These are phyloP conservation scores for Solanum dulcamara DNA, from an alignment of 257 asterid species.

Conservation along the genomic window DNA sequence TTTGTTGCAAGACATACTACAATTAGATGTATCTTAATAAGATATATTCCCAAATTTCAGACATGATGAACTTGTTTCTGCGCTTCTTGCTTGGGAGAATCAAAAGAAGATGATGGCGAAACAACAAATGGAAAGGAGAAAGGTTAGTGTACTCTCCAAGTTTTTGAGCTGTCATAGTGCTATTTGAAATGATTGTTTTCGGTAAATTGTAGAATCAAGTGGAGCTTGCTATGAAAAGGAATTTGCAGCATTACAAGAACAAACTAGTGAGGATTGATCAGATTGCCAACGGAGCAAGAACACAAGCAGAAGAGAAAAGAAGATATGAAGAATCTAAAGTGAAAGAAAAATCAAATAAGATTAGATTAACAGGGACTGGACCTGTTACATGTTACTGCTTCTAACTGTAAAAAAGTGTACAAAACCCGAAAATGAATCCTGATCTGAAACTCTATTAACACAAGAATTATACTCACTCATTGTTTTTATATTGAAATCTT, in stretches of 20 bases:
- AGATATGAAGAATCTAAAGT: conserved; percentile 29
- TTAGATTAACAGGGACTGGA: conserved; percentile 28
- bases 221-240: conserved; percentile 38
- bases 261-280: conserved; percentile 46
- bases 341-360: conserved; percentile 36
- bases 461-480: neutral
- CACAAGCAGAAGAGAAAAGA: conserved; percentile 41
- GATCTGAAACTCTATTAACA: neutral
- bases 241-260: conserved; percentile 39
- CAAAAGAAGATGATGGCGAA: conserved; percentile 37
- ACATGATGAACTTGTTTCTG: conserved; percentile 32
- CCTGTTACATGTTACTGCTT: conserved; percentile 46
- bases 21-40: neutral
- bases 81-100: conserved; percentile 50
- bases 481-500: neutral
- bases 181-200: neutral
- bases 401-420: neutral
- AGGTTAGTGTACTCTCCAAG: conserved; percentile 20
- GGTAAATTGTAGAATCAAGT: conserved; percentile 23
- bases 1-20: neutral
- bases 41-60: conserved; percentile 16
- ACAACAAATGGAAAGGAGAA: conserved; percentile 39
- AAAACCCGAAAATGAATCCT: neutral
- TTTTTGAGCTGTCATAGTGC: neutral
- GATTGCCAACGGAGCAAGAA: conserved; percentile 39